Base-by-base conservation (phyloP, 768 basidiomycete species). In the Lentinula aciculospora region DNA sequence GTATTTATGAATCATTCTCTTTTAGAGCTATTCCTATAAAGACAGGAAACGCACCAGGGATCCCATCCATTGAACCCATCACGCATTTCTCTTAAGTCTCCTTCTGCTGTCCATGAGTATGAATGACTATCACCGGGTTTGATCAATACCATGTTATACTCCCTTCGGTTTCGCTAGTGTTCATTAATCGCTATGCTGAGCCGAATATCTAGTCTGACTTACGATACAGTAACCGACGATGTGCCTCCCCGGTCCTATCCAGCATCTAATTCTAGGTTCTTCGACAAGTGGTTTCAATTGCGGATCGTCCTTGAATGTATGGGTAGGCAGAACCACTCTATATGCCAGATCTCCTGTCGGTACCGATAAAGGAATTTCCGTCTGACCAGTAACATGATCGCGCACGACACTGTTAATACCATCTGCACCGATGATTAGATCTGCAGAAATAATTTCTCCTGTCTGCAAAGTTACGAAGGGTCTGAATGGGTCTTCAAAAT, bases 331-430 rank as follows among this genome's bases (percentile, higher is more conserved):
- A 25, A 63, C 55, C 37, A 62, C 64, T 46, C 65, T 62, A 48
- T 69, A 71, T 10, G 70, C 70, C 12, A 69, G 66, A 54, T 71
- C 70, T 3, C 69, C 70, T 13, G 70, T 70, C 48, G 69, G 63
- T 5, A 59, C 57, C 1, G 67, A 29, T n/a, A 55, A 31, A 9
- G 53, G 65, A 53, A 74, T 72, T 34, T 71, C 69, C 1, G 65
- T 64, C 0, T 76, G 77, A 2, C 79, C 72, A n/a, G 81, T 76
- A 39, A 74, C 70, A 53, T 74, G 67, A 64, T 74, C 57, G 0
- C 74, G 74, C 2, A 78, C 59, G 17, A 67, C 53, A 61, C 82
- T 84, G 68, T 80, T 84, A 50, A 78, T 71, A 7, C 81, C 81
- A 58, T 83, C 81, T 3, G 78, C 71, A 7, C 72, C 74, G 1